phyloP scores from a whole-genome alignment of 2,329 filamentous ascomycete genomes.

The Sclerotinia glacialis region DNA sequence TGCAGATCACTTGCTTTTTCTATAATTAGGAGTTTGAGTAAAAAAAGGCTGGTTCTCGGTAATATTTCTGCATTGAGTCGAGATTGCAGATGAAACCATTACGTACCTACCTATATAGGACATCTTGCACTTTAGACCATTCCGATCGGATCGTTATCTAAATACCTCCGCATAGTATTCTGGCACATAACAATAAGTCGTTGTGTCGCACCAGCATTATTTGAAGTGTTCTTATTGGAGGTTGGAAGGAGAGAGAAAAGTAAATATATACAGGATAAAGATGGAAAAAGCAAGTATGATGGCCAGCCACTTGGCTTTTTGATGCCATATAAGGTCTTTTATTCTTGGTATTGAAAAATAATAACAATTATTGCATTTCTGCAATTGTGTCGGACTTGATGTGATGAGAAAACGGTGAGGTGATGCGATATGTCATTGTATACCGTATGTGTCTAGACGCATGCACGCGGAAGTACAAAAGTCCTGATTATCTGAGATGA shows the following conservation, averaged over 20 bases:
- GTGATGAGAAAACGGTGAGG: not conserved
- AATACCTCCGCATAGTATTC: not conserved
- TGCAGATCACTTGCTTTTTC: not conserved
- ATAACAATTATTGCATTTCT: not conserved
- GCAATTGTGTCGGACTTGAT: not conserved
- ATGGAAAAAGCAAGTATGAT: conserved; percentile 6
- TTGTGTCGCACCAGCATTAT: not conserved
- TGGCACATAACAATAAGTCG: not conserved
- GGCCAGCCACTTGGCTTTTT: not conserved
- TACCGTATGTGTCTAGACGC: not conserved
- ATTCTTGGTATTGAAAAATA: not conserved
- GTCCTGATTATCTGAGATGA: not conserved
- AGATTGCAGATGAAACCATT: conserved; percentile 9
- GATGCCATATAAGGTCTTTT: not conserved
- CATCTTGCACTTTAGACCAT: not conserved
- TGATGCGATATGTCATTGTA: conserved; percentile 7
- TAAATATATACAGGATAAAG: not conserved
- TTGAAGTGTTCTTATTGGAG: not conserved
- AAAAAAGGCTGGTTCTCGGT: not conserved
- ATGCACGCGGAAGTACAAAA: conserved; percentile 1
- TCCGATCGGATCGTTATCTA: conserved; percentile 1
- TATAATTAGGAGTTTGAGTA: conserved; percentile 4
- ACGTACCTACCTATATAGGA: not conserved
- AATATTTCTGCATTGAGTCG: not conserved
- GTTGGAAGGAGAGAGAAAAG: not conserved